These are phyloP conservation scores for Corylus avellana DNA, from an alignment of 306 rosid genomes.

Conservation along the genomic window DNA sequence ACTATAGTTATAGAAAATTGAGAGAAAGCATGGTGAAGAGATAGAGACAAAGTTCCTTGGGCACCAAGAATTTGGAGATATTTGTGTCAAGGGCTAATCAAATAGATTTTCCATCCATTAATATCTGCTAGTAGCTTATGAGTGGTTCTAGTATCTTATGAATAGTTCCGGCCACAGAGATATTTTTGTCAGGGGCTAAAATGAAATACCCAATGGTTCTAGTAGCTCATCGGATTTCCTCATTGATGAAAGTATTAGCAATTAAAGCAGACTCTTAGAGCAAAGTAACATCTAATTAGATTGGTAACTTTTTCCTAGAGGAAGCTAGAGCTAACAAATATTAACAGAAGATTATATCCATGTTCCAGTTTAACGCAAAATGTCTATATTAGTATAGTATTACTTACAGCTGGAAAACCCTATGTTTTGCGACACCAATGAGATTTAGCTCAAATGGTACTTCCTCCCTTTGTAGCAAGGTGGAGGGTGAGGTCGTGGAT, in stretches of 20 bases:
- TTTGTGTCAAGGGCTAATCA: not conserved
- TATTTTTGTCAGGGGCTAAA: no score
- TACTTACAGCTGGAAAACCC: not conserved
- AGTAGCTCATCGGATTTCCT: not conserved
- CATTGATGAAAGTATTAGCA: not conserved
- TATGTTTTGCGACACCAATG: not conserved
- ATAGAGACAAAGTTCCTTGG: not conserved
- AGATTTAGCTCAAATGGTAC: no score
- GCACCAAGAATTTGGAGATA: not conserved
- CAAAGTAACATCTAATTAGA: not conserved
- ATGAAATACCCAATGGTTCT: not conserved
- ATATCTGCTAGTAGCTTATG: not conserved
- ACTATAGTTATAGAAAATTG: not conserved
- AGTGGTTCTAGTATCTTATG: no score
- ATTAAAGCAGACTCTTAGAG: not conserved
- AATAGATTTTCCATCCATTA: not conserved
- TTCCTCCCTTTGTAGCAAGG: no score
- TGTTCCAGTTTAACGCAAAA: not conserved
- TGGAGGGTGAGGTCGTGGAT: no score
- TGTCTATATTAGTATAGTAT: not conserved
- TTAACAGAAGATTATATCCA: not conserved
- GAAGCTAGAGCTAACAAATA: not conserved
- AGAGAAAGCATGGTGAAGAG: not conserved
- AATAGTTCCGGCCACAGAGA: no score
- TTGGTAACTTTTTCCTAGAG: not conserved